Base-by-base conservation (phyloP, 345 rosid species). In the Salix udensis region DNA sequence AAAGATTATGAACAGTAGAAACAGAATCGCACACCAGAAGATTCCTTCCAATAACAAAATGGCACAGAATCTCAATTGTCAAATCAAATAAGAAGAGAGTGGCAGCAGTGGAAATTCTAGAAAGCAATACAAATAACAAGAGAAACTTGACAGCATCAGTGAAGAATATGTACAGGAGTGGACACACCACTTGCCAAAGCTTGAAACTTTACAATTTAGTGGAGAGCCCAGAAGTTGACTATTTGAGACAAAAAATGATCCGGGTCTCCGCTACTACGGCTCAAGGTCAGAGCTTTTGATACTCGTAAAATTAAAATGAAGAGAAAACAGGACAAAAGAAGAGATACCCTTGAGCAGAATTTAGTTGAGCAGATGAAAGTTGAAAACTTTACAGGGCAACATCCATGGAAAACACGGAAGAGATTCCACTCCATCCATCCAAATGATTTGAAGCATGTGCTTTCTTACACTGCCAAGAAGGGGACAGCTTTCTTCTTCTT, bases 141-240 rank as follows among this genome's bases (percentile, higher is more conserved):
- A 55, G 5, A n/a, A n/a, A 55, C 23, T 55, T n/a, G 62, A 55
- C 23, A 52, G 60, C 23, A 52, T 55, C 62, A 70, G 24, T 23
- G 6, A 53, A 55, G 23, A 30, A 28, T 71, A 26, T 52, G 16
- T 40, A 67, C 67, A 72, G 60, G 62, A 65, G 52, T 67, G 40
- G 61, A 81, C 18, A 46, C 71, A 72, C 50, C 73, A 72, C 81
- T 81, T 34, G 73, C 52, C 80, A 61, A 26, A 68, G 14, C 68
- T 40, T 37, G 42, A 44, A 72, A 34, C n/a, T 37, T 60, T 2
- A 16, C 73, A 40, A 80, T 76, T 67, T 48, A 70, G 42, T 15
- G 68, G 60, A 50, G 61, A 62, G n/a, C 76, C 73, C 68, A 58
- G 9, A 67, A 21, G 46, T 31, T 15, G 77, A 65, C 30, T 5